Conservation (phyloP, 345 rosid species). For the Gossypium thurberi region DNA sequence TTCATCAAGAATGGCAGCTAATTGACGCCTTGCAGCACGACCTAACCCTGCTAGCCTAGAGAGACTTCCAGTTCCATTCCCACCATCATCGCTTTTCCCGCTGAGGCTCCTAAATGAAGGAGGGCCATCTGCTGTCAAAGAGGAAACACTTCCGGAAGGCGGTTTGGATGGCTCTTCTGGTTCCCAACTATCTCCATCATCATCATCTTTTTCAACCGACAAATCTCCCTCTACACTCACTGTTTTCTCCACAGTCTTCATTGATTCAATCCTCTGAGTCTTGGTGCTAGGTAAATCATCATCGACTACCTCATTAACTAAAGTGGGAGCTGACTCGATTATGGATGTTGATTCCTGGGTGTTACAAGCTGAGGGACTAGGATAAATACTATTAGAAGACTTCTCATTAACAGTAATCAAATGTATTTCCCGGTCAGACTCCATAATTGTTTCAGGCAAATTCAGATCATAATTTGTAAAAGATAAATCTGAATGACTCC, state of each 20-base stretch:
- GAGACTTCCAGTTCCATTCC: conserved; percentile 87
- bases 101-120: conserved; percentile 77
- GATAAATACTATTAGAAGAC: conserved; percentile 25
- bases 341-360: conserved; percentile 1
- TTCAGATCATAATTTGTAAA: conserved; percentile 35
- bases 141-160: conserved; percentile 38
- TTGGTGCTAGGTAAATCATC: conserved; percentile 33
- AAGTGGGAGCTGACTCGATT: conserved; percentile 9
- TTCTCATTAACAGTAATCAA: conserved; percentile 38
- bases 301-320: conserved; percentile 31
- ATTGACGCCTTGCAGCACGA: conserved; percentile 87
- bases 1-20: conserved; percentile 69
- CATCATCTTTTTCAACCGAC: conserved; percentile 51
- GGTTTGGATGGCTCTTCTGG: conserved; percentile 51
- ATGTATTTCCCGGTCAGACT: conserved; percentile 45
- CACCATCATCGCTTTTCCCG: conserved; percentile 80
- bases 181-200: conserved; percentile 60
- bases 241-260: conserved; percentile 45
- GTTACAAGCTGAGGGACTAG: conserved; percentile 18
- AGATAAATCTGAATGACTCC: conserved; percentile 30
- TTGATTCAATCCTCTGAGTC: conserved; percentile 29
- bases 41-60: conserved; percentile 93
- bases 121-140: conserved; percentile 61
- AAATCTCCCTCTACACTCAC: conserved; percentile 39
- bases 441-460: conserved; percentile 50